Base-by-base conservation (phyloP, 768 basidiomycete species). In the Collybia mongolica region DNA sequence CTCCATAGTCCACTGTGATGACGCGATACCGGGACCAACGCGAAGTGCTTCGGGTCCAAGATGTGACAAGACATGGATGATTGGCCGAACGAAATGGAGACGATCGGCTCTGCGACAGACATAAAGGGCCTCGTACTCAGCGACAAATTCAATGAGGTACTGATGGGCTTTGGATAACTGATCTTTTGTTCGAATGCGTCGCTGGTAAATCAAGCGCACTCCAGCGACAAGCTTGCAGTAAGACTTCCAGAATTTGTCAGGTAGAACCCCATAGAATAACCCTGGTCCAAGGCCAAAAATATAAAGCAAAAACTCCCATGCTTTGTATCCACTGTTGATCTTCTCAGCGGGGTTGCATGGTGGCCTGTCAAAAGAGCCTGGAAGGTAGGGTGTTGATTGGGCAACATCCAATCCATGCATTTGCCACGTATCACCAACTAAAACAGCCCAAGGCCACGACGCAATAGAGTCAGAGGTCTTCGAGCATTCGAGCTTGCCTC, bases 341-440 rank as follows among this genome's bases (percentile, higher is more conserved):
- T 76, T 77, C 48, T 72, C 62, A 0, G 73, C 71, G 12, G 65
- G 62, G 47, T 77, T 73, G 0, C 69, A 65, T 2, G 72, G 76
- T 12, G 73, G 66, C 7, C 65, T 56, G 51, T 74, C 69, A 58
- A 74, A 76, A 0, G 68, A 74, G 1, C 65, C 64, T 22, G 74
- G 72, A 15, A 75, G 56, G 49, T 70, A 74, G 0, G 53, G 60
- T 2, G 59, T 61, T 0, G 61, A 48, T 14, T 29, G 42, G 0
- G 64, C 71, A 6, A 77, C 72, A 8, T 44, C 55, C 22, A 48
- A 39, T 0, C 75, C 71, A 56, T 76, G 74, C 6, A 24, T 39
- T 35, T 59, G 55, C 74, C 74, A 76, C 1, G 49, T 42, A 1
- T 60, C 46, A 0, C 55, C 60, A 6, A 19, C 22, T 1, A 76